phyloP scores from a whole-genome alignment of 495 filamentous ascomycete genomes.

The Penicillium fimorum region DNA sequence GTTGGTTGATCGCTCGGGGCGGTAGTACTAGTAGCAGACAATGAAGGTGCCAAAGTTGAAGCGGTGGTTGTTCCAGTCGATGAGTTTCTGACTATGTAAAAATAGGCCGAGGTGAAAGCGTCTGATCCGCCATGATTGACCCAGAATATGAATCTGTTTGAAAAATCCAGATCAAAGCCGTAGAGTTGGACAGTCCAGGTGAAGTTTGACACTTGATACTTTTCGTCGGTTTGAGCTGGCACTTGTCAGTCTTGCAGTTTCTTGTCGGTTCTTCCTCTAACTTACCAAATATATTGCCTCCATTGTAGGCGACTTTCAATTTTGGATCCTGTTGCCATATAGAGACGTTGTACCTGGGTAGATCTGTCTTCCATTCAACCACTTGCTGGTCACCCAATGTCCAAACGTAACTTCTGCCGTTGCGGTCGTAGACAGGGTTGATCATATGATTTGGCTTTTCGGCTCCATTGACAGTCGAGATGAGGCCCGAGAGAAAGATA shows the following conservation, averaged over 20 bases:
- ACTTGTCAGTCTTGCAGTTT: background rate
- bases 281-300: background rate
- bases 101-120: background rate
- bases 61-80: too few relatives aligned
- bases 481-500: background rate
- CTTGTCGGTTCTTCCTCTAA: background rate
- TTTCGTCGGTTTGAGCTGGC: background rate
- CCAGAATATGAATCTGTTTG: background rate
- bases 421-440: background rate
- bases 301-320: background rate
- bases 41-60: background rate
- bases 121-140: background rate
- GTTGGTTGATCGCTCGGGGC: too few relatives aligned
- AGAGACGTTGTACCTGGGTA: background rate
- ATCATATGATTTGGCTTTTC: background rate
- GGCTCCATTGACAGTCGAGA: background rate
- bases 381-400: background rate
- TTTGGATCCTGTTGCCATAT: background rate
- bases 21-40: background rate
- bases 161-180: background rate
- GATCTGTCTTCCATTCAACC: background rate
- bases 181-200: background rate
- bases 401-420: background rate
- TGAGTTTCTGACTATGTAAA: background rate
- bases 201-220: background rate